Conservation (phyloP, 2,329 filamentous ascomycete species). For the Fusarium sp. region DNA sequence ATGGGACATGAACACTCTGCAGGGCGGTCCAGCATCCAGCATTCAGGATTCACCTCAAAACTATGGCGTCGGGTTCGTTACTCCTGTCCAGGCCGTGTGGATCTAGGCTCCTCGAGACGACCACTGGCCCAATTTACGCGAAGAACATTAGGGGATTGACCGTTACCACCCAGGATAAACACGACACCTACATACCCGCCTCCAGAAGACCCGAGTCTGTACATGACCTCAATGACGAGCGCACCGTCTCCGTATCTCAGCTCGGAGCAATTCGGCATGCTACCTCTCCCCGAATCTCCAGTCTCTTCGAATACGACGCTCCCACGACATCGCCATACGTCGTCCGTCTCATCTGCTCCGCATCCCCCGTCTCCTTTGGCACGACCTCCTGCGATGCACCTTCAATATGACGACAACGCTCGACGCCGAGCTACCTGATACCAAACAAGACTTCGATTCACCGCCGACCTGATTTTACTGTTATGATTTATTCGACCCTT, state of each 20-base stretch:
- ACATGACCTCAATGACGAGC: conserved; percentile 54
- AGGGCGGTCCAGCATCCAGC: conserved; percentile 61
- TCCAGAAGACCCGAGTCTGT: conserved; percentile 56
- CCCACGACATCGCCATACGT: conserved; percentile 56
- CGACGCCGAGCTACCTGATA: conserved; percentile 52
- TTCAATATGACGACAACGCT: conserved; percentile 51
- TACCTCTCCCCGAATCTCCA: conserved; percentile 62
- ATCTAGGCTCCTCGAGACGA: conserved; percentile 62
- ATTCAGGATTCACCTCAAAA: conserved; percentile 59
- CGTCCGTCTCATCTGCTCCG: conserved; percentile 53
- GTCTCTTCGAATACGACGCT: conserved; percentile 52
- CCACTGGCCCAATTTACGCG: conserved; percentile 55
- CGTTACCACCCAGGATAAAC: conserved; percentile 64
- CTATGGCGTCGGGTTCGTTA: conserved; percentile 69
- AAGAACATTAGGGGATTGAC: conserved; percentile 67
- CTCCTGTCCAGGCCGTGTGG: conserved; percentile 73
- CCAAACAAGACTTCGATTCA: conserved; percentile 35
- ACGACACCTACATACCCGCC: conserved; percentile 60
- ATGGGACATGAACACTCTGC: conserved; percentile 60
- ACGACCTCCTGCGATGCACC: conserved; percentile 50
- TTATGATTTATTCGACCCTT: conserved; percentile 32
- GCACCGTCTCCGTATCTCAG: conserved; percentile 61
- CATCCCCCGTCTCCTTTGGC: conserved; percentile 54
- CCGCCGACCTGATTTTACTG: conserved; percentile 32
- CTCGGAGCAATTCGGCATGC: conserved; percentile 59